Evolutionary conservation across 768 basidiomycete genomes (phyloP), one percentile per base, ranked within the genome.

Genomic region (Leccinum rimulosum): DNA sequence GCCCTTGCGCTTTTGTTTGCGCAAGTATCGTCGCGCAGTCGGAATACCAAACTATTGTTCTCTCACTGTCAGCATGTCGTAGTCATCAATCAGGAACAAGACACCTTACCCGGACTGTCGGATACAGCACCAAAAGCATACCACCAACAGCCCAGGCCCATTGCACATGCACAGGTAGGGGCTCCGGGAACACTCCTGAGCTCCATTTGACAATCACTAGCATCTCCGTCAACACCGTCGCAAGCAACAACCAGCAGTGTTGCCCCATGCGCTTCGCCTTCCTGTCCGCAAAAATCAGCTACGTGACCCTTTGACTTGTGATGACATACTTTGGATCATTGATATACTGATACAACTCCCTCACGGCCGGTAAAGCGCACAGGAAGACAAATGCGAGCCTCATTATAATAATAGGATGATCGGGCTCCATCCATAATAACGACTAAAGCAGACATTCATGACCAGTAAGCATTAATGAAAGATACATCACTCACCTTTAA

Each of bases 221-320:
- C 36, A 92, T 71, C 70, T 94, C 92, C 14, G 93, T 93, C 58
- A 84, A 66, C 61, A 93, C 85, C n/a, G 92, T 94, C 33, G 92
- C 91, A 52, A 93, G 82, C 60, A 94, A 76, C 45, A 94, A 76
- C 92, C 92, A 93, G 35, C 87, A 86, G 68, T 94, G 92, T 64
- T 92, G 89, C 2, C 93, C 92, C 92, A 94, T 93, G 57, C 92
- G 82, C 61, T 86, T 86, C n/a, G 89, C 87, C 64, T 80, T 86
- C 66, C 92, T 93, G 66, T n/a, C 22, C 15, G 3, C 25, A 27
- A 10, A 6, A n/a, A 11, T 59, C 5, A 60, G 55, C 30, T 57
- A 61, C 51, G 53, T 43, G 58, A 52, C 31, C 3, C 15, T 40
- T n/a, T 28, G 36, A 33, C 31, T 36, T 7, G 7, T 52, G 36